Evolutionary conservation across 306 rosid species (phyloP).

Genomic region (Pyrus communis): DNA sequence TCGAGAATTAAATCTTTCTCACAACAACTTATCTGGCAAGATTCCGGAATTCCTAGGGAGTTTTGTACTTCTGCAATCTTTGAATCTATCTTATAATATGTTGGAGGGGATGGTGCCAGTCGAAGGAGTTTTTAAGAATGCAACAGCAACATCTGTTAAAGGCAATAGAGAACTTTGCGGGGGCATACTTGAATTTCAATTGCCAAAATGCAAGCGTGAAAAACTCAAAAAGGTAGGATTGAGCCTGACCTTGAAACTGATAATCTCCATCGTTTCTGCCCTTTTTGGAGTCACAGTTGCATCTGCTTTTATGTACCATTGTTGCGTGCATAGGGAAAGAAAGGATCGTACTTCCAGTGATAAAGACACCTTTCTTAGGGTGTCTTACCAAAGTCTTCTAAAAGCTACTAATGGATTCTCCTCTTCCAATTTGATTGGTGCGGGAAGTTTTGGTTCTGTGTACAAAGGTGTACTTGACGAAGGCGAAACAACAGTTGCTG

Average conservation of each 20-base stretch:
- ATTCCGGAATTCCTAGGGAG: not conserved
- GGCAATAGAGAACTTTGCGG: slow-evolving; percentile 7
- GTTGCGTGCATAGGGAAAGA: not conserved
- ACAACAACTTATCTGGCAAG: not conserved
- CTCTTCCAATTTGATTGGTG: slow-evolving; percentile 20
- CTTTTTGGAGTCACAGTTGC: not conserved
- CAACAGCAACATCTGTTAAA: not conserved
- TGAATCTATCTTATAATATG: not conserved
- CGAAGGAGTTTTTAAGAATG: not conserved
- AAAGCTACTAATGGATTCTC: slow-evolving; percentile 13
- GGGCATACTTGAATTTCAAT: not conserved
- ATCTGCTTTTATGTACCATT: not conserved
- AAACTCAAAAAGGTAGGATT: not conserved
- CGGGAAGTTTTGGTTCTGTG: slow-evolving; percentile 27
- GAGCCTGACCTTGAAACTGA: not conserved
- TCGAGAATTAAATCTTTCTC: not conserved
- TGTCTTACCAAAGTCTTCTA: not conserved
- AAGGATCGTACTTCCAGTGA: not conserved
- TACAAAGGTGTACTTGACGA: slow-evolving; percentile 25
- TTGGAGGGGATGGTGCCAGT: slow-evolving; percentile 1
- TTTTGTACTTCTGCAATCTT: not conserved
- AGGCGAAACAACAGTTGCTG: slow-evolving; percentile 9
- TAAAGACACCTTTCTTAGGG: not conserved
- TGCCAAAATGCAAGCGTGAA: not conserved
- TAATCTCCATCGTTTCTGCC: not conserved